phyloP scores from a whole-genome alignment of 768 basidiomycete genomes.

The Hydnomerulius pinastri region DNA sequence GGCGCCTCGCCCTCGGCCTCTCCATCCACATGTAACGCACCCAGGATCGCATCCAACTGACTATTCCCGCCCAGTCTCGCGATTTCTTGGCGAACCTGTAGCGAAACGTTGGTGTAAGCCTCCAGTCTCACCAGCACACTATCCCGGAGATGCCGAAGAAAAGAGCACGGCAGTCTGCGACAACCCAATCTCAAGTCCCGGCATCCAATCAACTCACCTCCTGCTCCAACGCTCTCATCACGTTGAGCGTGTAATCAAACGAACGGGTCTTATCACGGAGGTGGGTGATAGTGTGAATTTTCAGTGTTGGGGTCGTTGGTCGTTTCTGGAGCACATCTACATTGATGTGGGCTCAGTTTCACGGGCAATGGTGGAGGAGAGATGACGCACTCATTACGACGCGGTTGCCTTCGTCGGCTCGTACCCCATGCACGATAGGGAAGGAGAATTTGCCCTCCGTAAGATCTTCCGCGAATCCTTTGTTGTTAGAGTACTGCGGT shows the following conservation, averaged over 20 bases:
- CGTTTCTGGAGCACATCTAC: conserved; percentile 91
- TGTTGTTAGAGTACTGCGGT: conserved; percentile 61
- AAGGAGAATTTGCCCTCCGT: conserved; percentile 85
- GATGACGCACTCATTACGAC: conserved; percentile 77
- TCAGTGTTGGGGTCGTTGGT: conserved; percentile 81
- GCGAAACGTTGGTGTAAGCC: background rate
- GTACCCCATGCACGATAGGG: conserved; percentile 76
- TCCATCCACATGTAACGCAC: conserved; percentile 47
- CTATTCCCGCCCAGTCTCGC: conserved; percentile 74
- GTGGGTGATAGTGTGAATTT: conserved; percentile 79
- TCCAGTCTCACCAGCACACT: too few species aligned
- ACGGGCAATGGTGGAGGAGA: background rate
- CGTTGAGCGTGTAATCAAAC: conserved; percentile 80
- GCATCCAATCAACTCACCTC: conserved; percentile 38
- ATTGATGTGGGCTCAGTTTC: background rate
- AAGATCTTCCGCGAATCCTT: conserved; percentile 72
- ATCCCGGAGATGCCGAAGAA: background rate
- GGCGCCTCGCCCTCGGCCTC: background rate
- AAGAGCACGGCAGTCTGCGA: too few species aligned
- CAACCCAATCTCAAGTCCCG: too few species aligned
- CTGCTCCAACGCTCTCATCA: conserved; percentile 63
- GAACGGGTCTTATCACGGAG: conserved; percentile 74
- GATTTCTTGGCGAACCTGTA: conserved; percentile 62
- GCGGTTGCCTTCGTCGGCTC: conserved; percentile 74
- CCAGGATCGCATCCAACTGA: conserved; percentile 58